Evolutionary conservation across 805 yeast genomes (phyloP).

Genomic region (Cyberlindnera nakhonratchasimensis): DNA sequence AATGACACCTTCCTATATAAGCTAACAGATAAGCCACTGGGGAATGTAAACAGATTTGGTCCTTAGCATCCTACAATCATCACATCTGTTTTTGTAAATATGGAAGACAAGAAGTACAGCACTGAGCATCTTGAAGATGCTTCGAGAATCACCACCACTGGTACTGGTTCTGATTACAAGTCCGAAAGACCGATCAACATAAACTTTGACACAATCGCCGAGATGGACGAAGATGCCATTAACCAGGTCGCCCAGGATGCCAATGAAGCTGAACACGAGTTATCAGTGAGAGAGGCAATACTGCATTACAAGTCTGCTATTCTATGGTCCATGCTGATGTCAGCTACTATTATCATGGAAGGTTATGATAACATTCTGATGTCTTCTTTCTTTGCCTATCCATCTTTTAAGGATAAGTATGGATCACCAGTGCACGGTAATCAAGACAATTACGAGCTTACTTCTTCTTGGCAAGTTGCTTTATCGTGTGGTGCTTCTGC

Average conservation of each 20-base stretch:
- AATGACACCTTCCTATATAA: too few species aligned
- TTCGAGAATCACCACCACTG: constrained; percentile 10
- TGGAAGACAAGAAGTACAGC: constrained; percentile 13
- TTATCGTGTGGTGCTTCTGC: constrained; percentile 31
- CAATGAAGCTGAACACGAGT: constrained; percentile 20
- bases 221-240: constrained; percentile 14
- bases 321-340: constrained; percentile 21
- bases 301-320: constrained; percentile 17
- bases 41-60: too few species aligned
- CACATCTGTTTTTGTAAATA: neutral
- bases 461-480: constrained; percentile 44
- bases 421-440: constrained; percentile 27
- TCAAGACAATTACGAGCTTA: constrained; percentile 31
- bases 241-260: constrained; percentile 18
- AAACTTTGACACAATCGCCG: constrained; percentile 11
- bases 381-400: constrained; percentile 25
- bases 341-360: constrained; percentile 25
- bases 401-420: constrained; percentile 18
- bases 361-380: constrained; percentile 25
- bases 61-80: too few species aligned
- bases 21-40: too few species aligned
- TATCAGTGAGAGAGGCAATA: constrained; percentile 19
- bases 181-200: neutral
- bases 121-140: constrained; percentile 18
- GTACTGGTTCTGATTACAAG: constrained; percentile 3